A percentile compares a stretch with the other conserved stretches of the same genome.
phyloP scores from a whole-genome alignment of 1,139 yeast genomes.

The Zygoascus hellenicus region DNA sequence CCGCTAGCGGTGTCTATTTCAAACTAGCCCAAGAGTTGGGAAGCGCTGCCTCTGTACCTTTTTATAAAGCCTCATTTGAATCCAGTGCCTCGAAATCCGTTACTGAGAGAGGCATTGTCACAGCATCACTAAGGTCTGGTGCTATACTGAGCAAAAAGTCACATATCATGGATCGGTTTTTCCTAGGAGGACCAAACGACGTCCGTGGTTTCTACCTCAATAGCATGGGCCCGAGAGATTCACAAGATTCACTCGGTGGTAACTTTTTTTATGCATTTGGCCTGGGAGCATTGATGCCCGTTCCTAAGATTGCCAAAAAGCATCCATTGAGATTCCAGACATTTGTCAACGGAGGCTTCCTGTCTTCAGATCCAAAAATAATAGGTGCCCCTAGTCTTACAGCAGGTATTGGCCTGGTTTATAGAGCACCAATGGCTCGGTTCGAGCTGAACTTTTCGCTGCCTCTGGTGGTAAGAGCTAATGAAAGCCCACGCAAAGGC shows the following conservation, averaged over 20 bases:
- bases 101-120: conserved; percentile 7
- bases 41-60: conserved; percentile 17
- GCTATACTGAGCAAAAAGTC: conserved; percentile 38
- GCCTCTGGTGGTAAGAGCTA: conserved; percentile 60
- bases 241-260: conserved; percentile 62
- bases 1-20: conserved; percentile 47
- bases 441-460: conserved; percentile 82
- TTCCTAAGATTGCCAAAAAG: conserved; percentile 50
- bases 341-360: conserved; percentile 67
- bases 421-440: conserved; percentile 82
- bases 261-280: conserved; percentile 70
- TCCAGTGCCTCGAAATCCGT: conserved; percentile 24
- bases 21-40: conserved; percentile 57
- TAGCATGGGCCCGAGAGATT: conserved; percentile 81
- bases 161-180: conserved; percentile 44
- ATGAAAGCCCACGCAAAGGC: conserved; percentile 74
- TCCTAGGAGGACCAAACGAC: conserved; percentile 78
- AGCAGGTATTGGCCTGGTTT: conserved; percentile 57
- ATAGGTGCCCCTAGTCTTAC: conserved; percentile 22
- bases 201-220: conserved; percentile 69
- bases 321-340: conserved; percentile 63
- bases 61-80: conserved; percentile 32
- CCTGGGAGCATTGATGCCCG: conserved; percentile 52
- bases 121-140: conserved; percentile 49
- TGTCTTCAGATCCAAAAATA: conserved; percentile 26